Conservation (phyloP, 345 rosid genomes). For the Zanthoxylum bungeanum region DNA sequence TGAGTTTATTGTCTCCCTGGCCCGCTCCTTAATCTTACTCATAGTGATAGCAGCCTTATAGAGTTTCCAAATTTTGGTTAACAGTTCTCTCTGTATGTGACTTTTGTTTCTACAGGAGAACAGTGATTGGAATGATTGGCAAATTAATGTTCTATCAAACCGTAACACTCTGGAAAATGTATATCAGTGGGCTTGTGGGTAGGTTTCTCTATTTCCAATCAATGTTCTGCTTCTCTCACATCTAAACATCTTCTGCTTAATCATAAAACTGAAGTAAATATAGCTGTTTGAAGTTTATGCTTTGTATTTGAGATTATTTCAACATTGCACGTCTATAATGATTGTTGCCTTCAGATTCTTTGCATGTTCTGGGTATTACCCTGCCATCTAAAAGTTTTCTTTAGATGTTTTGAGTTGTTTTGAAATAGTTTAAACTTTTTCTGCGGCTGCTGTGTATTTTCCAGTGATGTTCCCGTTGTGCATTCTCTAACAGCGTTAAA, state of each 20-base stretch:
- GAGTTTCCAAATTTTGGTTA: too few relatives aligned
- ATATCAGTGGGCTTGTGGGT: slow-evolving; percentile 93
- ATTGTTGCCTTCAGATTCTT: background rate
- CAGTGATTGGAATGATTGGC: slow-evolving; percentile 74
- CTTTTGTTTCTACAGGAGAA: slow-evolving; percentile 48
- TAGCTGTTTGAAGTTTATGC: background rate
- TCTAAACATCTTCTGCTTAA: too few relatives aligned
- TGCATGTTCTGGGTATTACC: background rate
- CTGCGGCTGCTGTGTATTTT: too few relatives aligned
- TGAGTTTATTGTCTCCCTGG: too few relatives aligned
- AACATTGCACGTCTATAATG: background rate
- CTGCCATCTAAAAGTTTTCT: background rate
- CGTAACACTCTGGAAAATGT: slow-evolving; percentile 85
- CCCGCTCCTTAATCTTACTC: too few relatives aligned
- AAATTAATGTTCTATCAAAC: slow-evolving; percentile 57
- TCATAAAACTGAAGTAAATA: background rate
- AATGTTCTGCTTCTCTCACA: background rate
- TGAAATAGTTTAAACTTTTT: too few relatives aligned
- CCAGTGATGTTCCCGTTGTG: too few relatives aligned
- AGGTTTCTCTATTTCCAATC: slow-evolving; percentile 24
- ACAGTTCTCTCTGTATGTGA: slow-evolving; percentile 6
- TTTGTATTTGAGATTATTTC: background rate
- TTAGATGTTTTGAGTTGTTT: too few relatives aligned
- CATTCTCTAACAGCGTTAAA: too few relatives aligned
- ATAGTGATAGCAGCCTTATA: too few relatives aligned